Conservation (phyloP, 495 filamentous ascomycete species). For the Podospora fimiseda region DNA sequence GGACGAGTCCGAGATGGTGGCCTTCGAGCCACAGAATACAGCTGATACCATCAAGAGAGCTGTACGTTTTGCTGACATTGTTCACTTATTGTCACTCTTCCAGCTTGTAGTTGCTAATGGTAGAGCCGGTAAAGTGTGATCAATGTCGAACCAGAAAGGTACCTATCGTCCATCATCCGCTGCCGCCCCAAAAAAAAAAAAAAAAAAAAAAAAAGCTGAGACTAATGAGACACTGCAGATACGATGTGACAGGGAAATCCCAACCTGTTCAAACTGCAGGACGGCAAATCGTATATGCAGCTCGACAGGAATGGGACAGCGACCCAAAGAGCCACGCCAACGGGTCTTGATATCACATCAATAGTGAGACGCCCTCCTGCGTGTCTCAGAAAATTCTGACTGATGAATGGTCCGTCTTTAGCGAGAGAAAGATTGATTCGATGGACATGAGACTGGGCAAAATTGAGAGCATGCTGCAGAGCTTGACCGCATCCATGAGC, state of each 20-base stretch:
- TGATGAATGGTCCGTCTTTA: conserved; percentile 17
- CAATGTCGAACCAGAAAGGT: conserved; percentile 31
- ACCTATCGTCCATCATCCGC: neutral
- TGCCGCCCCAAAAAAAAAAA: neutral
- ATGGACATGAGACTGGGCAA: conserved; percentile 56
- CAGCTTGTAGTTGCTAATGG: no score
- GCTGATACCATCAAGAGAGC: conserved; percentile 2
- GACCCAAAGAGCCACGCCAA: conserved; percentile 52
- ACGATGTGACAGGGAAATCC: conserved; percentile 60
- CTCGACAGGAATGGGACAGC: conserved; percentile 55
- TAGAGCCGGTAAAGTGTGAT: no score
- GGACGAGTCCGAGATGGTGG: neutral
- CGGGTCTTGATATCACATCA: conserved; percentile 62
- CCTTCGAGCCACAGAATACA: neutral
- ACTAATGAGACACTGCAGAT: conserved; percentile 41
- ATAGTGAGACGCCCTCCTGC: conserved; percentile 46
- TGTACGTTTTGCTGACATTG: no score
- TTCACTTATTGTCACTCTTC: no score
- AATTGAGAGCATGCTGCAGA: conserved; percentile 50
- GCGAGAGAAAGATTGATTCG: conserved; percentile 62
- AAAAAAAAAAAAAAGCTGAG: conserved; percentile 6
- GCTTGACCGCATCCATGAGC: conserved; percentile 27
- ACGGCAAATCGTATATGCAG: conserved; percentile 50
- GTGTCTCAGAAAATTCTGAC: neutral
- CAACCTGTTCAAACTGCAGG: conserved; percentile 57